Base-by-base conservation (phyloP, 768 basidiomycete species). In the Roridomyces roridus region DNA sequence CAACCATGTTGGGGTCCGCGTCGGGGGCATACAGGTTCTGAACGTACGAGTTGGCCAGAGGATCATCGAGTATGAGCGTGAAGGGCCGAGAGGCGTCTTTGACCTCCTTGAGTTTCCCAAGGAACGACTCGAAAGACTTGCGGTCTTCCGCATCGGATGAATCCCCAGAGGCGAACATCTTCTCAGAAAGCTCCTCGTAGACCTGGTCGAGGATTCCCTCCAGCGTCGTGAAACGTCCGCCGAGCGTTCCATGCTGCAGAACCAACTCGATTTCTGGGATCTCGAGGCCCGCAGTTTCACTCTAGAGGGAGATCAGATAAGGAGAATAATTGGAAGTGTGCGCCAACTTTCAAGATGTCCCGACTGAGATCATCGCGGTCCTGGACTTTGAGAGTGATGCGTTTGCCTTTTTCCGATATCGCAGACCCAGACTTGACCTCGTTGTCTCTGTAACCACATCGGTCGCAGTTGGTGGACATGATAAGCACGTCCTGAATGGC, bases 21-120 rank as follows among this genome's bases (percentile, higher is more conserved):
- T 99, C 96, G 5, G 97, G 97, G 0, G 97, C 96, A 69, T 96
- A 98, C n/a, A 96, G 66, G 70, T 94, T 97, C 71, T 99, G 97
- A 41, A 99, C 77, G 68, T 98, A 96, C 3, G 94, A 96, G 71
- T 98, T 98, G 14, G 93, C 89, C 18, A 98, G 79, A 3, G 97
- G 97, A 68, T 98, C 96, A 67, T 98, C 96, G 10, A 99, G 78
- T 69, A 98, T 90, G 57, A 99, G 69, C 0, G 96, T 98, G 75
- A 96, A 99, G 4, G 89, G 88, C 29, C 78, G 79, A 47, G 87
- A 82, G 12, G 84, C 96, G 40, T 79, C 81, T 74, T 93, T 94
- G 60, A 95, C 83, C 70, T 83, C 82, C 72, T 94, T 93, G 31
- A 97, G 79, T 28, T 85, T 81, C 59, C 72, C 73, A 48, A 99